Evolutionary conservation across 2,329 filamentous ascomycete species (phyloP).

Genomic region (Alternaria sp.): DNA sequence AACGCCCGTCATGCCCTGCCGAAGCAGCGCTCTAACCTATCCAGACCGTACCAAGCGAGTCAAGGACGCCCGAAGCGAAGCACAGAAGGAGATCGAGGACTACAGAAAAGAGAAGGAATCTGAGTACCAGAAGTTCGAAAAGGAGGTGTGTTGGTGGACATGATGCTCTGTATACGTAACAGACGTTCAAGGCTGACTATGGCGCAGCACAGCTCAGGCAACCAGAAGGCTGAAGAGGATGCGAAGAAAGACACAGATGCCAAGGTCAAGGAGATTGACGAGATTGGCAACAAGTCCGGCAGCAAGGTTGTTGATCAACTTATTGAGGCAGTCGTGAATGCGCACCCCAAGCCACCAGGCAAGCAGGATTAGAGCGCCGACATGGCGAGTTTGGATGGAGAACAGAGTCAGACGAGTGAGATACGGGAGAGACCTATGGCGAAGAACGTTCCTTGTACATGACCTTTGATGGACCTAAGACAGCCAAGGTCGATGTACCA

Average conservation of each 20-base stretch:
- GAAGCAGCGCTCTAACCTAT: slow-evolving; percentile 30
- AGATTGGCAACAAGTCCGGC: slow-evolving; percentile 80
- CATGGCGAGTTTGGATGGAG: neutral
- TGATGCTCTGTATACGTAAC: neutral
- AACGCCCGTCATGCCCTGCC: slow-evolving; percentile 9
- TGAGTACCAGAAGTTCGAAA: slow-evolving; percentile 94
- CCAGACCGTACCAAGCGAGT: slow-evolving; percentile 93
- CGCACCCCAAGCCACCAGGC: slow-evolving; percentile 74
- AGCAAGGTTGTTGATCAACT: slow-evolving; percentile 83
- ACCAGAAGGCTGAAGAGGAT: slow-evolving; percentile 75
- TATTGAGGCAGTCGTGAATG: slow-evolving; percentile 83
- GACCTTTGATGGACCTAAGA: neutral
- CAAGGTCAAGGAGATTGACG: slow-evolving; percentile 83
- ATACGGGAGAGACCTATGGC: neutral
- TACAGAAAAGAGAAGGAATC: slow-evolving; percentile 90
- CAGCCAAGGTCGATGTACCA: slow-evolving; percentile 8
- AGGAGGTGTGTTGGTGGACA: slow-evolving; percentile 63
- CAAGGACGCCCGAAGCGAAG: slow-evolving; percentile 94
- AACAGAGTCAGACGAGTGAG: neutral
- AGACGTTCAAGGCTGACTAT: slow-evolving; percentile 25
- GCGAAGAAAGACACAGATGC: slow-evolving; percentile 81
- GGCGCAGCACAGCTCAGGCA: slow-evolving; percentile 85
- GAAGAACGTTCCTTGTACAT: slow-evolving; percentile 18
- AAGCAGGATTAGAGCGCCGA: slow-evolving; percentile 16
- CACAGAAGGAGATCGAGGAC: slow-evolving; percentile 96